Evolutionary conservation across 2,329 filamentous ascomycete species (phyloP).

Genomic region (Aspergillus tamarii): DNA sequence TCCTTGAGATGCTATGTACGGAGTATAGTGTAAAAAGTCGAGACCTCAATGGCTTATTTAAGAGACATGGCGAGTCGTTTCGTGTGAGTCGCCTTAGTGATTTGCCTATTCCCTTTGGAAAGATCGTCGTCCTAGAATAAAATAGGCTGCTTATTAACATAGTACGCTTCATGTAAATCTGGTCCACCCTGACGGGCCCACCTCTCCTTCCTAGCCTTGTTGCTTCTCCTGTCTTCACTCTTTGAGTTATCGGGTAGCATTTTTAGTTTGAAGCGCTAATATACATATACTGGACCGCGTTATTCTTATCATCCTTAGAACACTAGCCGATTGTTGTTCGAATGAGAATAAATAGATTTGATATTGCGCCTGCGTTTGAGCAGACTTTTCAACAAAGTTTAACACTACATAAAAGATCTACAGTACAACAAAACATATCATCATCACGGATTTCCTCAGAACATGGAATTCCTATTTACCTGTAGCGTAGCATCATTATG

Average conservation of each 20-base stretch:
- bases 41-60: background rate
- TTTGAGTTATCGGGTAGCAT: background rate
- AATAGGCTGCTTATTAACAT: background rate
- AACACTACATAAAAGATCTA: background rate
- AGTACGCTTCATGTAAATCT: background rate
- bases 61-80: no score
- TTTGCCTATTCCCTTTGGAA: background rate
- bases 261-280: background rate
- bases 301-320: background rate
- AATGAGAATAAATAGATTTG: background rate
- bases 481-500: conserved; percentile 18
- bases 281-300: background rate
- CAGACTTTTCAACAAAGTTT: background rate
- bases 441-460: background rate
- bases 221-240: background rate
- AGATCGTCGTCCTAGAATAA: background rate
- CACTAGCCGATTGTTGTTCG: background rate
- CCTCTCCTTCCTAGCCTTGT: background rate
- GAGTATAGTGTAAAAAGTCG: background rate
- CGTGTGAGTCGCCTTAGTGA: no score
- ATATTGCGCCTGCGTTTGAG: background rate
- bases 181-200: background rate
- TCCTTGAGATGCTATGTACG: background rate
- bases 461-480: conserved; percentile 15
- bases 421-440: no score